Conservation (phyloP, 495 filamentous ascomycete species). For the Xylaria intraflava region DNA sequence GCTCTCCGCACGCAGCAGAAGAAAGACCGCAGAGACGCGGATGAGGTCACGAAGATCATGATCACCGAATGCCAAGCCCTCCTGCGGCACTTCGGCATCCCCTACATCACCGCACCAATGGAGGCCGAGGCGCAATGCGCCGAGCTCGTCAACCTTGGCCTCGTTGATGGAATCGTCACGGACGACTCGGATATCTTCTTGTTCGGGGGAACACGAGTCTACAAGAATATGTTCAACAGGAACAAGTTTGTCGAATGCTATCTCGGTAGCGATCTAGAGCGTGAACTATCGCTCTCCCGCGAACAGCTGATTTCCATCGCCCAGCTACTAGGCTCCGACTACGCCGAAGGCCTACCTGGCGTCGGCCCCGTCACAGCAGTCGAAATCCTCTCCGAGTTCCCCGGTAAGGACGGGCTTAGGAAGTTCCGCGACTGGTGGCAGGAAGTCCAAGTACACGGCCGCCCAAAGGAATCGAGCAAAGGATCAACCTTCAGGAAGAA, state of each 20-base stretch:
- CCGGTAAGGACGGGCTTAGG: constrained; percentile 42
- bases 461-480: constrained; percentile 47
- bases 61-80: constrained; percentile 90
- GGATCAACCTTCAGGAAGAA: constrained; percentile 66
- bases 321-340: constrained; percentile 85
- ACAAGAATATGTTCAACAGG: constrained; percentile 99
- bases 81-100: constrained; percentile 81
- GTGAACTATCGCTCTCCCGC: constrained; percentile 78
- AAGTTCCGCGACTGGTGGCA: constrained; percentile 85
- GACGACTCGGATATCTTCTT: constrained; percentile 97
- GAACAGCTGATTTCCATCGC: constrained; percentile 79
- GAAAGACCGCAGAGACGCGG: constrained; percentile 89
- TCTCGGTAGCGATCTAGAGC: constrained; percentile 75
- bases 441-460: constrained; percentile 55
- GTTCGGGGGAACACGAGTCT: constrained; percentile 90
- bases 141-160: constrained; percentile 71
- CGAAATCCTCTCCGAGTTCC: constrained; percentile 89
- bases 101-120: constrained; percentile 96
- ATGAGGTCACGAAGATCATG: constrained; percentile 93
- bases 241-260: constrained; percentile 98
- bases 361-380: constrained; percentile 90
- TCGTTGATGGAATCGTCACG: constrained; percentile 97
- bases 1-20: constrained; percentile 87
- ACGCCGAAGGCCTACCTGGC: constrained; percentile 83
- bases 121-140: constrained; percentile 98